Base-by-base conservation (phyloP, 306 rosid genomes). In the Cicer cuneatum region DNA sequence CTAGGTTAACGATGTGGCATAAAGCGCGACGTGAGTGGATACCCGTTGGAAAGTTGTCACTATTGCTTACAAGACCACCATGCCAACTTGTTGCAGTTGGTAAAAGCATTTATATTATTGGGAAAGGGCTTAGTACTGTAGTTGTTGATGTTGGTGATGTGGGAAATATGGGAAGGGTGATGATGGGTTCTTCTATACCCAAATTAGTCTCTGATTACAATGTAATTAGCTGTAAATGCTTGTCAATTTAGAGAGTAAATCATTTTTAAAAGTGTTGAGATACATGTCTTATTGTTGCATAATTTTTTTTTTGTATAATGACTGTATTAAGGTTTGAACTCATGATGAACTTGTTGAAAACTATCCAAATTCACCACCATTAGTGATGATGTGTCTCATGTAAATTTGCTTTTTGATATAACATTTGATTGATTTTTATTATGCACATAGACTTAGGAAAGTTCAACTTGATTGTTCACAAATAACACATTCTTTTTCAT, bases 111-210 rank as follows among this genome's bases (percentile, higher is more conserved):
- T 86, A 86, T 62, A 85, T 94, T 16, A 75, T 94, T 7, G 97
- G 96, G 29, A 94, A 85, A 83, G 93, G 88, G 70, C 95, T 90
- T 47, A 85, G 96, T 85, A 90, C 97, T 41, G 95, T 94, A 69
- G 80, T 87, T 77, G 73, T 94, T 51, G 88, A 91, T 78, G 90
- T 90, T 73, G 80, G 87, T 42, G 86, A 83, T 65, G 79, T 74
- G 18, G 85, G 82, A 18, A 85, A 78, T 80, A 71, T 75, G 66
- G 92, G 81, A 81, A 74, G 90, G 78, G 77, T 87, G 56, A 82
- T 94, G 78, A 66, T 86, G 68, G 80, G 90, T 84, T 88, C 96
- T 81, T 88, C 96, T 12, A 82, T 92, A 75, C 89, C 93, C 7
- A 78, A 82, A 69, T 68, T 86, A 67, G 70, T 65, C 19, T 86